Evolutionary conservation across 2,329 filamentous ascomycete species (phyloP), one percentile per base, ranked within the genome.

Genomic region (Hortaea sp.): DNA sequence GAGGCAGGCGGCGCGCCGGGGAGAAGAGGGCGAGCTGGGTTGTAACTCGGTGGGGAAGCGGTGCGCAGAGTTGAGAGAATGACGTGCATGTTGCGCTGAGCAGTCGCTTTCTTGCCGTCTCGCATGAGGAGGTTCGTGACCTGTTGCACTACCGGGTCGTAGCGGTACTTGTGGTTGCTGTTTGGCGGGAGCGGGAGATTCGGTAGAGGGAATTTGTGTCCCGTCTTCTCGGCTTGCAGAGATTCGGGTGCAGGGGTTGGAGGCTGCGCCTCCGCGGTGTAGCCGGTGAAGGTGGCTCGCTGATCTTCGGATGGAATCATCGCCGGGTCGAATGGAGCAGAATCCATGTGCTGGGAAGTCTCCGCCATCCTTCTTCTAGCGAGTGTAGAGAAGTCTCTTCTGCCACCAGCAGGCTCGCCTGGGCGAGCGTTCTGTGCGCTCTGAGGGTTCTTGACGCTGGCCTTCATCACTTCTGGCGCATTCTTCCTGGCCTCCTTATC

Each of bases 101-200:
- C 92, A 65, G 79, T 77, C 61, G 84, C 84, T 64, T 94, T 79
- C 73, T 95, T 94, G 57, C 92, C 92, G 67, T 97, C 79, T 58
- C 75, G 74, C 90, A 97, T 98, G 53, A 98, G 69, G 56, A 95
- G 74, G 63, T 88, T 89, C 12, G 88, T 95, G 57, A 97, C 75
- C 70, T 95, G 92, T 54, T 84, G 74, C 41, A 97, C 73, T 6
- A 95, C 75, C 1, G 86, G 80, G 62, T 95, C 85, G 63, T 97
- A 94, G 59, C 92, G 80, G 63, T 86, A 74, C 66, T 88, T 85
- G 57, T 90, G 69, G 67, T 86, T 75, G 47, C 74, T 67, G 29
- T 74, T 70, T 47, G 76, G 74, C 7, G 82, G 77, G 44, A 88
- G 71, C 5, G 84, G 80, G 46, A 82, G 69, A 32, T 73, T 70